Conservation (phyloP, 2,329 filamentous ascomycete species). For the Claviceps sp. region DNA sequence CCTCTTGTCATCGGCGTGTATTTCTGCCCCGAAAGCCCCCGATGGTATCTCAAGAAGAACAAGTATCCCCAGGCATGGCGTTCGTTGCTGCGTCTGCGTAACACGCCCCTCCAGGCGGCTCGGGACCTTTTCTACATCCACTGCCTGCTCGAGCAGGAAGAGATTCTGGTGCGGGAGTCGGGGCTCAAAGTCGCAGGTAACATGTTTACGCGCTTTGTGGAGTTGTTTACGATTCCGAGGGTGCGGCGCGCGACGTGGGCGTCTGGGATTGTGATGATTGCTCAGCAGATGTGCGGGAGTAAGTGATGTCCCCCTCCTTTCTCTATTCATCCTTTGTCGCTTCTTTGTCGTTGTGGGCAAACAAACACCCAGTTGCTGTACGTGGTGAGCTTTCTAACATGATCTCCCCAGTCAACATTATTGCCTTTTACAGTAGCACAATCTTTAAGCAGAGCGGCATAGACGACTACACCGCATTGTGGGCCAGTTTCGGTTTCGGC, state of each 20-base stretch:
- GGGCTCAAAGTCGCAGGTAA: constrained; percentile 28
- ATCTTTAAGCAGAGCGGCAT: constrained; percentile 23
- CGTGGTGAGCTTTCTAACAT: background rate
- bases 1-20: constrained; percentile 44
- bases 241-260: constrained; percentile 50
- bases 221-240: constrained; percentile 45
- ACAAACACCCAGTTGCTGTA: background rate
- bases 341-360: background rate
- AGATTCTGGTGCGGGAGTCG: constrained; percentile 12
- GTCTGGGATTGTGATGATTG: constrained; percentile 55
- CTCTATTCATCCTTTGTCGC: background rate
- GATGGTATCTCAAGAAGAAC: constrained; percentile 53
- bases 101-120: constrained; percentile 45
- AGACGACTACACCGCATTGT: constrained; percentile 15
- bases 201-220: constrained; percentile 34
- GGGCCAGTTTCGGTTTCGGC: constrained; percentile 21
- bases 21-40: constrained; percentile 50
- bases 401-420: constrained; percentile 30
- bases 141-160: constrained; percentile 20
- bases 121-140: constrained; percentile 51
- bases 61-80: constrained; percentile 39
- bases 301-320: constrained; percentile 5
- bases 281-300: constrained; percentile 45
- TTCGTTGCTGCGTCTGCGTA: constrained; percentile 43
- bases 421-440: constrained; percentile 13